Base-by-base conservation (phyloP, 176 grass and related monocot genomes). In the Oryza officinalis region DNA sequence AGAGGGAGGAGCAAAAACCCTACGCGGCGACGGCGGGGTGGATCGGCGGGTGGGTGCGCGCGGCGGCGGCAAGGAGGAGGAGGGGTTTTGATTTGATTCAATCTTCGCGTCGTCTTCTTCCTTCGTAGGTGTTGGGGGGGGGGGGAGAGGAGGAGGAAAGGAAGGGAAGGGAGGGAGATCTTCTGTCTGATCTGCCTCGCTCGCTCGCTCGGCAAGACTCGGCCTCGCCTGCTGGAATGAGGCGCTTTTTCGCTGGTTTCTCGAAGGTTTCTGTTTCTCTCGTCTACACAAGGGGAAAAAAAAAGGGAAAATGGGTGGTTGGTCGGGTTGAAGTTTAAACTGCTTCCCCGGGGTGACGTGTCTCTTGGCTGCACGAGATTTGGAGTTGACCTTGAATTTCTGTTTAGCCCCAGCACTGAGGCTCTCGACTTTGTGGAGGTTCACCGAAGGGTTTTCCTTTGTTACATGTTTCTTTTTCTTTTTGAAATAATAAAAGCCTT, bases 241-340 rank as follows among this genome's bases (percentile, higher is more conserved):
- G 49, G 13, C 71, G 76, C 87, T 66, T 89, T 82, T 89, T 76
- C 88, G 72, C 82, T 77, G 65, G 23, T 71, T 76, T 85, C 87
- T 89, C 4, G 63, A 85, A 89, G 76, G 87, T 75, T 81, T 70
- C 66, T 14, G 87, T 75, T 81, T 70, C 66, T 14, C 37, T 33
- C 63, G 17, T 49, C 64, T 68, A 6, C 64, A 9, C 64, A 18
- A 4, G 40, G 25, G 43, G 14, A 11, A 31, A 40, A 79, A 74
- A 14, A 18, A 17, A 50, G 27, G 40, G 1, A 7, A 54, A 18
- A 18, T 54, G 49, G 49, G 0, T 54, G 49, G 17, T 18, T 20
- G 65, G 40, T 65, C 17, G 65, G 63, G 63, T 63, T 76, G 27
- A 81, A 70, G 65, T 82, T 87, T 87, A 71, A 27, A 78, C 63